These are phyloP conservation scores for Imleria badia DNA, from an alignment of 768 basidiomycete species.

Conservation along the genomic window DNA sequence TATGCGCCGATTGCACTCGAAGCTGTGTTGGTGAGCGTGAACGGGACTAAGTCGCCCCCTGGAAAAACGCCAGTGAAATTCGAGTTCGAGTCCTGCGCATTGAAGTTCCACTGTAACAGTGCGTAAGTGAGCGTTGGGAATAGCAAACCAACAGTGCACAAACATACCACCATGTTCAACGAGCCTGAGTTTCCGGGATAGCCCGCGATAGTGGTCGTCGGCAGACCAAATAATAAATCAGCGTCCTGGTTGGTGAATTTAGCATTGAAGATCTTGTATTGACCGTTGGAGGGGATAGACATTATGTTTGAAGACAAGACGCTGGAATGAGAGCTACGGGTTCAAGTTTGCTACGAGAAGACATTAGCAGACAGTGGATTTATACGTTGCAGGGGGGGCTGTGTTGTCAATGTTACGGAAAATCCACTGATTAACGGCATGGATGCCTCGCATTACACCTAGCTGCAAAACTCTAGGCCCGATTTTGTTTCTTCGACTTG, in stretches of 20 bases:
- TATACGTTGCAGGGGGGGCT: background rate
- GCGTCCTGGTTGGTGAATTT: background rate
- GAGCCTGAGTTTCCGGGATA: background rate
- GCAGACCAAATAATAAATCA: background rate
- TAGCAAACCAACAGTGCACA: no score
- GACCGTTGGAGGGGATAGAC: background rate
- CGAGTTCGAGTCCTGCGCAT: background rate
- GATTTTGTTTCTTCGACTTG: no score
- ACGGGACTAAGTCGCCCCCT: no score
- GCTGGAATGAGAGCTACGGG: background rate
- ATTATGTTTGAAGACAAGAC: background rate
- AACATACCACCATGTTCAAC: conserved; percentile 3
- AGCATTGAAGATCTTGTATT: conserved; percentile 2
- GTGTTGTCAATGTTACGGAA: no score
- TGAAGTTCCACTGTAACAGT: conserved; percentile 1
- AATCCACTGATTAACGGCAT: no score
- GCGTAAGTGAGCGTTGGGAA: background rate
- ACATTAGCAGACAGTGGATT: background rate
- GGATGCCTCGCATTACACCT: no score
- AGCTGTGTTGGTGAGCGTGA: background rate
- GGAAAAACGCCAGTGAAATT: background rate
- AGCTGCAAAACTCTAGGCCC: no score
- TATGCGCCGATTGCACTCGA: background rate
- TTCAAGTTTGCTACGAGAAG: background rate
- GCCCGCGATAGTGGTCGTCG: background rate